A percentile compares a stretch with the other conserved stretches of the same genome.
These are phyloP conservation scores for Didymella exigua DNA, from an alignment of 2,329 filamentous ascomycete genomes.

Conservation along the genomic window DNA sequence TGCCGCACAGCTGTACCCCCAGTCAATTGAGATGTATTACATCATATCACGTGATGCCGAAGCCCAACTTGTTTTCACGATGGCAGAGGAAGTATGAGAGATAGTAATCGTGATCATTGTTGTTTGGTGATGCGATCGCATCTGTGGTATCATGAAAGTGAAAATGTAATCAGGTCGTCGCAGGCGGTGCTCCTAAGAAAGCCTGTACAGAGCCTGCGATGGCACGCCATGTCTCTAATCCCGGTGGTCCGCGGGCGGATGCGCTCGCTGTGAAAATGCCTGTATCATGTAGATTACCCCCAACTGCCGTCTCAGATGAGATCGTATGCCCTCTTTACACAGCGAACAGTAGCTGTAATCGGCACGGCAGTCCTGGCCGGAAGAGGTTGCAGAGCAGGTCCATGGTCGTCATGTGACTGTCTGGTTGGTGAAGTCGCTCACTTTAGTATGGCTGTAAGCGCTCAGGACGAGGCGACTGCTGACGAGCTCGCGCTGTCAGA, in stretches of 20 bases:
- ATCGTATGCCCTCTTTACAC: not conserved
- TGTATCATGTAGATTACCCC: conserved; percentile 7
- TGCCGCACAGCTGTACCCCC: not conserved
- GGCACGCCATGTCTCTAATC: conserved; percentile 23
- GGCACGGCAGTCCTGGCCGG: conserved; percentile 27
- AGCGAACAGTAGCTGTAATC: not conserved
- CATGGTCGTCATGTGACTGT: conserved; percentile 7
- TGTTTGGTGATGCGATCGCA: conserved; percentile 27
- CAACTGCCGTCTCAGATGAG: conserved; percentile 10
- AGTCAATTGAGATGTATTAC: not conserved
- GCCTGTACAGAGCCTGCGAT: conserved; percentile 25
- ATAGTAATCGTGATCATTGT: conserved; percentile 4
- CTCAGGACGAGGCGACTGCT: conserved; percentile 22
- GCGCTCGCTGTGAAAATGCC: conserved; percentile 14
- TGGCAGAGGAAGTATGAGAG: not conserved
- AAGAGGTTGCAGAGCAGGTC: conserved; percentile 15
- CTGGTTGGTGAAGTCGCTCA: not conserved
- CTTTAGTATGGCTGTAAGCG: not conserved
- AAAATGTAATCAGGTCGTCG: conserved; percentile 14
- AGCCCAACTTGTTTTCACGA: not conserved
- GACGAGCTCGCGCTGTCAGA: conserved; percentile 33
- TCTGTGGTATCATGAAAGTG: conserved; percentile 41
- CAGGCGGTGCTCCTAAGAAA: conserved; percentile 7
- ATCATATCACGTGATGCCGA: conserved; percentile 9
- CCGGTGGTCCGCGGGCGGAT: conserved; percentile 6